Percentiles rank a stretch among this genome's conserved stretches.
Evolutionary conservation across 306 rosid genomes (phyloP).

Genomic region (Vigna mungo): DNA sequence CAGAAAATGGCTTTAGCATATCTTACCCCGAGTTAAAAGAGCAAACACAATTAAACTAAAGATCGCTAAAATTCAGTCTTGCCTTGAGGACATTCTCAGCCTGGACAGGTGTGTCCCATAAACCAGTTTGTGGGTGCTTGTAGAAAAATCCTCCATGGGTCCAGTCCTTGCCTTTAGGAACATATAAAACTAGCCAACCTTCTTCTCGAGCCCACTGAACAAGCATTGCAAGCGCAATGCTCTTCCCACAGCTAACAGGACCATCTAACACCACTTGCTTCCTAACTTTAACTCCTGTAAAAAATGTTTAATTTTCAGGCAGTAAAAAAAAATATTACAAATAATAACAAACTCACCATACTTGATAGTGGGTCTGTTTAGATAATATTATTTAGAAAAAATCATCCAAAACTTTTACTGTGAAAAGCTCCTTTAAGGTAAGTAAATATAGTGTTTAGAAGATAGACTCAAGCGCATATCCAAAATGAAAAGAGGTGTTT

Average conservation of each 20-base stretch:
- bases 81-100: constrained; percentile 84
- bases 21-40: background rate
- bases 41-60: background rate
- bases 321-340: background rate
- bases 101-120: constrained; percentile 97
- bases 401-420: background rate
- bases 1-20: constrained; percentile 12
- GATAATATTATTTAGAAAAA: background rate
- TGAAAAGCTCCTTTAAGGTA: background rate
- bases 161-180: constrained; percentile 87
- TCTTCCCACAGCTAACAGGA: constrained; percentile 90
- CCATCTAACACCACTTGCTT: constrained; percentile 94
- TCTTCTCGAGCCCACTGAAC: constrained; percentile 98
- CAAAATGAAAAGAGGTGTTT: background rate
- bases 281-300: constrained; percentile 66
- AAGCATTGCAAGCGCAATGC: constrained; percentile 90
- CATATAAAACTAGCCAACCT: constrained; percentile 97
- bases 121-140: constrained; percentile 70
- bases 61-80: constrained; percentile 42
- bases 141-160: constrained; percentile 89
- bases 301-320: background rate
- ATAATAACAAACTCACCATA: background rate
- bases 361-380: background rate
- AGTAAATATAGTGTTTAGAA: background rate
- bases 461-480: background rate